Base-by-base conservation (phyloP, 2,329 filamentous ascomycete species). In the Herpomyces periplanetae region DNA sequence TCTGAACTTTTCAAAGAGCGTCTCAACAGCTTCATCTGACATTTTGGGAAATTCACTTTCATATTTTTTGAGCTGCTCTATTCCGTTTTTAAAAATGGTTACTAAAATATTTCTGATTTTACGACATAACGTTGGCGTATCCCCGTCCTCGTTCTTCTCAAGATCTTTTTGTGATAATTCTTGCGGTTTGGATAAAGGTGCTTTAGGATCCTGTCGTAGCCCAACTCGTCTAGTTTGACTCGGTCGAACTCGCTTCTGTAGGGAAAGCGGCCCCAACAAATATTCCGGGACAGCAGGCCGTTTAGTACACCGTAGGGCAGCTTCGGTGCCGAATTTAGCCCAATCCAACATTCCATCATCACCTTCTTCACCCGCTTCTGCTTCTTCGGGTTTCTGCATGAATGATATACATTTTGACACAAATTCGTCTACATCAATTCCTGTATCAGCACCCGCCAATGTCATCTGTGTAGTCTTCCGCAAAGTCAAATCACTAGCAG, bases 381-480 rank as follows among this genome's bases (percentile, higher is more conserved):
- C 49, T 4, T 49, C 43, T 3, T 55, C 62, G 13, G 51, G 47
- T 10, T 36, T 31, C 8, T 54, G 56, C 69, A 91, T 88, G 34
- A 65, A 91, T 3, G 51, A 53, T 23, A 84, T 69, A 35, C 64
- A 75, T 37, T 84, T 85, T 1, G 65, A 64, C 7, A 91, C 55
- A 31, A 91, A 84, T 29, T 87, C 66, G 24, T 91, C 73, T 0
- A 84, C 48, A 31, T 91, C 73, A 10, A 96, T 42, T 4, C 71
- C 68, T 19, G 62, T 56, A 2, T 55, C 53, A 2, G 50, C 42
- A 28, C 62, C 61, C 4, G 71, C 71, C 12, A 68, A 46, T 1
- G 62, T 56, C 11, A 84, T 47, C 19, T 60, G 56, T 16, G 61
- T 46, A 0, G 68, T 61, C 33, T 69, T 71, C 28, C 65, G 66